Evolutionary conservation across 371 early-diverging fungal genomes (phyloP), one percentile per base, ranked within the genome.

Genomic region (Actinomortierella ambigua): DNA sequence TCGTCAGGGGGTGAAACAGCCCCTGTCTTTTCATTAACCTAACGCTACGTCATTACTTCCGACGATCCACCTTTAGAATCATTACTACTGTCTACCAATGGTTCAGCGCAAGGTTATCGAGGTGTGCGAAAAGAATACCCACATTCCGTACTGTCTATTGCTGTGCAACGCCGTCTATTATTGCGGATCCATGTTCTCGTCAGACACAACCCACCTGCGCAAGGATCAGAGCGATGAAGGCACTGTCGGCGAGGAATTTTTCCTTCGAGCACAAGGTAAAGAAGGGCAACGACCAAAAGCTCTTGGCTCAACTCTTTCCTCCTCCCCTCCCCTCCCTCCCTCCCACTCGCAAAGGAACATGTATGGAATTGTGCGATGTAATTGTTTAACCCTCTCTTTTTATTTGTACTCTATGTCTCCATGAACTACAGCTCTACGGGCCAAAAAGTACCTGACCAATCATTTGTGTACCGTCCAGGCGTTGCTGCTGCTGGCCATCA

Each of bases 121-220:
- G 7, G 73, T 73, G 18, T 73, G 73, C 23, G 56, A 73, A 51
- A 63, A 66, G 46, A 73, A 73, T 42, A 53, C 63, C 17, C 73
- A 66, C n/a, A 50, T 73, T 13, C 73, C 73, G 2, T 59, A 73
- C 50, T 73, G 73, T 28, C 47, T 73, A 11, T 27, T 73, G 11
- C 61, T 73, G 17, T 73, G 73, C 63, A 66, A 73, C 20, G 73
- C 73, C 1, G 67, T 73, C 23, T 73, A 66, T 29, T 73, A 63
- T 40, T 73, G 73, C 18, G 73, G 73, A 17, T 73, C 67, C 15
- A 73, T 73, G 73, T 73, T 52, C 44, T 73, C 73, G 18, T 14
- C 18, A 7, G 57, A 73, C 44, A 57, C 67, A 0, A 14, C 65
- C 0, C 43, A 41, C 8, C 51, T 73, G 40, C 58, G 73, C 23